phyloP scores from a whole-genome alignment of 441 rosid genomes.

The Pelargonium australe region DNA sequence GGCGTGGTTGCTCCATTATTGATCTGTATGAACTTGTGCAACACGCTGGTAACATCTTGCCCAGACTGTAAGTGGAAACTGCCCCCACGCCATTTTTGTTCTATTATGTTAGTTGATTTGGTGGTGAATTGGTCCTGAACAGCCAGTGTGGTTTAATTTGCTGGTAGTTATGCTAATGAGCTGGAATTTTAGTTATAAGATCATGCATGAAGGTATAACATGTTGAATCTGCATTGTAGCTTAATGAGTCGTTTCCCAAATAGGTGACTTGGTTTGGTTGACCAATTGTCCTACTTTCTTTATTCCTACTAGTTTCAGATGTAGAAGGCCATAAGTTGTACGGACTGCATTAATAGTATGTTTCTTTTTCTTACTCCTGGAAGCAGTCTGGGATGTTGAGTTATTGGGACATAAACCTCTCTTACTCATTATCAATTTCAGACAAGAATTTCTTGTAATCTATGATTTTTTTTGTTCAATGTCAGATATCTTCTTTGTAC shows the following conservation, averaged over 20 bases:
- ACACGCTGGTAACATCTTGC: conserved; percentile 96
- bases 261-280: not conserved
- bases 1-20: conserved; percentile 90
- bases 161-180: not conserved
- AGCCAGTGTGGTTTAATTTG: not conserved
- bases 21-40: conserved; percentile 96
- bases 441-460: not conserved
- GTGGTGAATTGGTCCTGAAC: not conserved
- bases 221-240: not conserved
- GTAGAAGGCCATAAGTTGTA: too few relatives aligned
- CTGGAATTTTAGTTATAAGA: not conserved
- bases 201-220: not conserved
- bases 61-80: conserved; percentile 65
- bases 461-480: conserved; percentile 14
- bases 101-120: not conserved
- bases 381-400: not conserved
- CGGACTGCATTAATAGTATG: too few relatives aligned
- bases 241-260: not conserved
- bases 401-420: not conserved
- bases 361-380: not conserved
- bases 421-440: not conserved
- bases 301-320: not conserved
- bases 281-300: not conserved
- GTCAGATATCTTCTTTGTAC: conserved; percentile 69
- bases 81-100: not conserved